phyloP scores from a whole-genome alignment of 169 alveolate genomes.

The Plasmodium cynomolgi region DNA sequence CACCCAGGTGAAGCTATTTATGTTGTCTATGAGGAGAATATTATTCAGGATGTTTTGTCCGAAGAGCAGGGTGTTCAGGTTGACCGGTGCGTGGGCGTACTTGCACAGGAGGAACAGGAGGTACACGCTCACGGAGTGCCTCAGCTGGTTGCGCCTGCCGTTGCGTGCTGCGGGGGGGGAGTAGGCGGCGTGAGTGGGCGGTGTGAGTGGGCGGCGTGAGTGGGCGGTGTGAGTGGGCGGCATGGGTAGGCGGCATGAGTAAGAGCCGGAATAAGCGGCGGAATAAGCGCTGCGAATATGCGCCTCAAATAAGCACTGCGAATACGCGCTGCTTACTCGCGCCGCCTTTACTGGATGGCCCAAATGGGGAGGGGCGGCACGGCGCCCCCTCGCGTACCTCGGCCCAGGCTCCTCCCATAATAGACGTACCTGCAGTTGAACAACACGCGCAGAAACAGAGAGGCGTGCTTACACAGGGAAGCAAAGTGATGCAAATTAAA shows the following conservation, averaged over 20 bases:
- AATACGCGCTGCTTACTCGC: too few species aligned
- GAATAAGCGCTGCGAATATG: too few species aligned
- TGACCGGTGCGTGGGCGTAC: constrained; percentile 56
- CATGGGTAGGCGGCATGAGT: neutral
- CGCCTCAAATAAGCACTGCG: too few species aligned
- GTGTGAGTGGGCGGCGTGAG: neutral
- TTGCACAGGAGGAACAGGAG: constrained; percentile 58
- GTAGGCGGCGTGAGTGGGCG: neutral
- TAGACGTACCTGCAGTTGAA: constrained; percentile 44
- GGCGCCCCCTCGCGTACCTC: neutral
- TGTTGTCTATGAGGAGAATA: constrained; percentile 53
- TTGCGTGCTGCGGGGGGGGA: neutral
- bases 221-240: neutral
- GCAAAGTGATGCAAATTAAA: constrained; percentile 32
- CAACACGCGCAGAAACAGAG: constrained; percentile 10
- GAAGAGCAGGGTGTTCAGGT: constrained; percentile 32
- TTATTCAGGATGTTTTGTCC: constrained; percentile 49
- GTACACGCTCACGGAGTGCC: constrained; percentile 44
- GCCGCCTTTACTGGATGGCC: too few species aligned
- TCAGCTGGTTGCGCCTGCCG: neutral
- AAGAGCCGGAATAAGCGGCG: too few species aligned
- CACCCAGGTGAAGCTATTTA: constrained; percentile 57
- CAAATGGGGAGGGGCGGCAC: neutral
- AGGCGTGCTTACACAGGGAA: constrained; percentile 28
- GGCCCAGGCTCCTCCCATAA: neutral